phyloP scores from a whole-genome alignment of 805 yeast genomes.

The Aciculoconidium aculeatum region DNA sequence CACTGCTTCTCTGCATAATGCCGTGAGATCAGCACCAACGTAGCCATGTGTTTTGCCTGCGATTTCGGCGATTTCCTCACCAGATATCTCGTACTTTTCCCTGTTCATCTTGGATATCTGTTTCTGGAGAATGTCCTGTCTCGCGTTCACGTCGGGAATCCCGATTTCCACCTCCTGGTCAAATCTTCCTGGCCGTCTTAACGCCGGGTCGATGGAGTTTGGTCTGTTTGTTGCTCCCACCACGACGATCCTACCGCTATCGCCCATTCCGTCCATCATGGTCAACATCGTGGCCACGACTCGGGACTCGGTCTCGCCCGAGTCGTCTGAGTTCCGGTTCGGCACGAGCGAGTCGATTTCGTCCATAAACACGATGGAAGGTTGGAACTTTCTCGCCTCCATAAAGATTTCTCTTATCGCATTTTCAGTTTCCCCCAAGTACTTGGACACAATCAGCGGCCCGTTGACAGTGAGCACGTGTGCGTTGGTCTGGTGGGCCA shows the following conservation, averaged over 20 bases:
- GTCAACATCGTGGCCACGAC: conserved; percentile 86
- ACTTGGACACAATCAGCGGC: conserved; percentile 87
- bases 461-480: conserved; percentile 86
- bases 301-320: conserved; percentile 85
- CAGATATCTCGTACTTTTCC: conserved; percentile 41
- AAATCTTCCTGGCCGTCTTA: conserved; percentile 82
- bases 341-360: conserved; percentile 94
- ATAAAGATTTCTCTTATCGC: conserved; percentile 74
- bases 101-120: conserved; percentile 51
- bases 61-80: conserved; percentile 51
- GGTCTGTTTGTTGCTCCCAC: conserved; percentile 75
- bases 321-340: conserved; percentile 71
- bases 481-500: conserved; percentile 72
- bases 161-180: conserved; percentile 89
- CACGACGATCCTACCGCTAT: conserved; percentile 57
- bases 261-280: conserved; percentile 72
- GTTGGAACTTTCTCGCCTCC: conserved; percentile 84
- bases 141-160: conserved; percentile 80
- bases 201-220: conserved; percentile 60
- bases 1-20: conserved; percentile 83
- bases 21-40: conserved; percentile 93
- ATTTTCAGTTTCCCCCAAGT: conserved; percentile 89
- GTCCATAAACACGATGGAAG: conserved; percentile 83
- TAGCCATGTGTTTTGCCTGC: conserved; percentile 90
- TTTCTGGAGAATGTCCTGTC: conserved; percentile 64